Base-by-base conservation (phyloP, 192 early-diverging fungal genomes). In the Chytriomyces sp. region DNA sequence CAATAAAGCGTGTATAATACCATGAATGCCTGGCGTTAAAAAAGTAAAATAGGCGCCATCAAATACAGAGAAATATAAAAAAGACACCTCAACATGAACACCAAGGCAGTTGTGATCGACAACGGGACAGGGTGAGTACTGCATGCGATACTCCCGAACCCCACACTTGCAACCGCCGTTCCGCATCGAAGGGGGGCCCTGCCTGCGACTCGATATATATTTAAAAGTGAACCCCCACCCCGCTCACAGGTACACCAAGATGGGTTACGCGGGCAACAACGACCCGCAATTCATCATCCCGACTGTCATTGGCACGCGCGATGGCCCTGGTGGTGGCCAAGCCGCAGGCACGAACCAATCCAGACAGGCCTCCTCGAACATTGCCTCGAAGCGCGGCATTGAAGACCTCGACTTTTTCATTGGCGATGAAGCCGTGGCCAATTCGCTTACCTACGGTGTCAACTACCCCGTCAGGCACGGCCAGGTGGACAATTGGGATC, bases 401-500 rank as follows among this genome's bases (percentile, higher is more conserved):
- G 97, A 98, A 64, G 97, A 99, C 84, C 86, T 99, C 45, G 96
- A 99, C 77, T 99, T 96, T 83, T 93, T 88, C 81, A 97, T 99
- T 83, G 97, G 97, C 43, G 93, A 99, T 84, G 96, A 99, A 66
- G 97, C 97, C 0, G 72, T 95, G 44, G 85, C 85, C 67, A 96
- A 96, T 81, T 90, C 92, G 70, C 97, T 96, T 85, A 92, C 94
- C 13, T 95, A 97, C 80, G 90, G 88, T 9, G 84, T 96, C 46
- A 90, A 91, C 80, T 98, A 97, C 80, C 96, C 97, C 23, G 94
- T 98, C 79, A 89, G 96, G 20, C 97, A 99, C 76, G 97, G 96
- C 44, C 95, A 97, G 84, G 97, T 99, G 77, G 95, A 97, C 49
- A 97, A 98, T 87, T 99, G 96, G 96, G 97, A 99, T 85, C 91